Evolutionary conservation across 2,329 filamentous ascomycete species (phyloP), one percentile per base, ranked within the genome.

Genomic region (Nemania sp.): DNA sequence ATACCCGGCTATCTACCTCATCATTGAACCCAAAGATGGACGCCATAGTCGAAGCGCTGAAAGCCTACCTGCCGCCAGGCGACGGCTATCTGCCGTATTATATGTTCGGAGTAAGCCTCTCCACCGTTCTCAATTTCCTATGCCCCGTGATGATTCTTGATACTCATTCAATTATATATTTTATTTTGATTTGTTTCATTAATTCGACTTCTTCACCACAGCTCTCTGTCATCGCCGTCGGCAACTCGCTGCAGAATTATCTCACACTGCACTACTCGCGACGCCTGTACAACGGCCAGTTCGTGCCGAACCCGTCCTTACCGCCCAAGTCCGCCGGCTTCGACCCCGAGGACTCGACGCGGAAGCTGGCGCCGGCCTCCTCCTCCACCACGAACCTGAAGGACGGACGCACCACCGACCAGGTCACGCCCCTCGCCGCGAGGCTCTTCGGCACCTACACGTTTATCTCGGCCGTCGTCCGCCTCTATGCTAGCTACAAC

Each of bases 361-460:
- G 81, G 67, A 86, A 86, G 71, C 76, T 85, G 58, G 69, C 83
- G 34, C 75, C 78, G 5, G 76, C 75, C 1, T 75, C 76, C 52
- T 76, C 75, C 1, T 75, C 76, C 52, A 68, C 78, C 43, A 74
- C 76, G 25, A 66, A 74, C 74, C 34, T 77, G 75, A 76, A 79
- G 55, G 78, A 79, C 51, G 74, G 78, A 59, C 74, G 80, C 76
- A 46, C 68, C 6, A 71, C 76, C 59, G 84, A 87, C 70, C 84
- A 87, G 75, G 85, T 91, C 57, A 93, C 90, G 5, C 86, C 89
- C 5, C 85, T 97, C 32, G 88, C 87, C 11, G 88, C 88, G 25
- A 88, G 91, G 65, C 87, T 91, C 18, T 96, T 96, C 74, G 92
- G 90, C 55, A 95, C 91, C 32, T 97, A 92, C 88, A 96, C 93